A percentile compares a stretch with the other conserved stretches of the same genome.
Conservation (phyloP, 83 land plant genomes). For the Diphasiastrum complanatum region DNA sequence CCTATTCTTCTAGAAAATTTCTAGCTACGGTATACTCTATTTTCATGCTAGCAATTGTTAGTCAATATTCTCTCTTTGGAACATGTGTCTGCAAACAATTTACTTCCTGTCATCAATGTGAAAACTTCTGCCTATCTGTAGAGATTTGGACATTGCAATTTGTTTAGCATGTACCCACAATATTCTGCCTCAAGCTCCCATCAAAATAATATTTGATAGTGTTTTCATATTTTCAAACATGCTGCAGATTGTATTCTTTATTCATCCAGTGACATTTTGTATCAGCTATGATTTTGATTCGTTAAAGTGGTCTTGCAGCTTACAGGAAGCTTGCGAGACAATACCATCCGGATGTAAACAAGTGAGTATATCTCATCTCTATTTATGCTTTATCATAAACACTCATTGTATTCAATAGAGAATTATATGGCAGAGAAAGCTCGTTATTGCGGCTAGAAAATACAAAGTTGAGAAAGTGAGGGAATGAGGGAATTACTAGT, state of each 20-base stretch:
- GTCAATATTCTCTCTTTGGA: not conserved
- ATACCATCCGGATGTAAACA: slow-evolving; percentile 12
- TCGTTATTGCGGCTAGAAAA: too few relatives aligned
- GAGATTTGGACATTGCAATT: too few relatives aligned
- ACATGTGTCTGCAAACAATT: not conserved
- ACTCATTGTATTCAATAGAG: too few relatives aligned
- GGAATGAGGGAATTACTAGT: too few relatives aligned
- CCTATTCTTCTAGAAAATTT: too few relatives aligned
- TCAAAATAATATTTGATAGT: not conserved
- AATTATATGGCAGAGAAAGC: too few relatives aligned
- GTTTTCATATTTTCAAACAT: not conserved
- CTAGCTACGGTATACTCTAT: too few relatives aligned
- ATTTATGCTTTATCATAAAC: too few relatives aligned
- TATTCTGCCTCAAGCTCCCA: not conserved
- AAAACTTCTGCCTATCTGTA: too few relatives aligned
- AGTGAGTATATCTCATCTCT: not conserved
- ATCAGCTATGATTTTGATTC: not conserved
- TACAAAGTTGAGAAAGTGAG: too few relatives aligned
- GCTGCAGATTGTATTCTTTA: not conserved
- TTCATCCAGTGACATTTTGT: not conserved
- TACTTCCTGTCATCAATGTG: not conserved
- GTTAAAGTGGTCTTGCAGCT: slow-evolving; percentile 8
- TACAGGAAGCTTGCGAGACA: slow-evolving; percentile 17
- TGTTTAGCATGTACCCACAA: not conserved
- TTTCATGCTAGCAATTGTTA: too few relatives aligned